A percentile compares a stretch with the other conserved stretches of the same genome.
These are phyloP conservation scores for Boletus tylopilopsis DNA, from an alignment of 768 basidiomycete genomes.

Conservation along the genomic window DNA sequence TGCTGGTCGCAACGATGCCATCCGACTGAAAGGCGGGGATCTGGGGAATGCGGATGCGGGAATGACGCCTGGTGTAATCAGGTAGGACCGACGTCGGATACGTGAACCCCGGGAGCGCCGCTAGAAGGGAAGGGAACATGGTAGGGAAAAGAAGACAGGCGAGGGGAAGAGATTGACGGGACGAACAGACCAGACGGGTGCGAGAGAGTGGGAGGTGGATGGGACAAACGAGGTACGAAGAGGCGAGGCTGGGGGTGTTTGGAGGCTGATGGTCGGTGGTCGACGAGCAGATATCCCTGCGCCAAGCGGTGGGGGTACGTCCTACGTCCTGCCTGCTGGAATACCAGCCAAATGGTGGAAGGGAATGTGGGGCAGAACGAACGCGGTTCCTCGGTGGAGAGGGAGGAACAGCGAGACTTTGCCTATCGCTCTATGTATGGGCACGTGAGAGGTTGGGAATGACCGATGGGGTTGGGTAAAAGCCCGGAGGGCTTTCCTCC, in stretches of 20 bases:
- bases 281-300: slow-evolving; percentile 27
- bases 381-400: slow-evolving; percentile 26
- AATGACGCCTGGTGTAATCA: slow-evolving; percentile 43
- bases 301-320: slow-evolving; percentile 21
- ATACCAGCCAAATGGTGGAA: slow-evolving; percentile 21
- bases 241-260: slow-evolving; percentile 31
- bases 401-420: slow-evolving; percentile 6
- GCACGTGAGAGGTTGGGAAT: too few species aligned
- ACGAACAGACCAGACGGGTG: slow-evolving; percentile 31
- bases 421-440: too few species aligned
- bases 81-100: slow-evolving; percentile 19
- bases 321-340: slow-evolving; percentile 18
- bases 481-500: too few species aligned
- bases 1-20: slow-evolving; percentile 14
- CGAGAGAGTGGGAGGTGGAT: slow-evolving; percentile 22
- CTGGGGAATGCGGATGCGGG: slow-evolving; percentile 53
- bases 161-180: slow-evolving; percentile 27
- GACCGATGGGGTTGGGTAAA: too few species aligned
- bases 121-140: slow-evolving; percentile 26
- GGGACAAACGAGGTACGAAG: slow-evolving; percentile 25
- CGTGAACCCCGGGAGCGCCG: slow-evolving; percentile 17
- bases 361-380: slow-evolving; percentile 22
- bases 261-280: slow-evolving; percentile 19
- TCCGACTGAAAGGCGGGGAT: slow-evolving; percentile 43
- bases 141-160: slow-evolving; percentile 24